Conservation (phyloP, 2,329 filamentous ascomycete genomes). For the Cryphonectria carpinicola region DNA sequence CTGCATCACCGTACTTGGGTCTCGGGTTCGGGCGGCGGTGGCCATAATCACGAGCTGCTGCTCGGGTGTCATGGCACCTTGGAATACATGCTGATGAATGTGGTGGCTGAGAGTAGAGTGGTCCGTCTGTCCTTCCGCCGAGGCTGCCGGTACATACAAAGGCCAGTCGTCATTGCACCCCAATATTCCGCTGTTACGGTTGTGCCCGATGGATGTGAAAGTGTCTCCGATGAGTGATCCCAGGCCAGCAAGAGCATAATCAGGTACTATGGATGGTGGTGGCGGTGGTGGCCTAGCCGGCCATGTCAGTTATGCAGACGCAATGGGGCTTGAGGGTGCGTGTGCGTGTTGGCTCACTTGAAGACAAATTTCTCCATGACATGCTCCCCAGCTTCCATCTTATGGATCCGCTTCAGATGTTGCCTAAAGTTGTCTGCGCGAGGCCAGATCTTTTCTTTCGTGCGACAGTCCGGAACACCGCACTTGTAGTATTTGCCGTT, state of each 20-base stretch:
- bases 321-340: not conserved
- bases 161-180: conserved; percentile 6
- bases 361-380: conserved; percentile 43
- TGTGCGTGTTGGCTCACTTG: conserved; percentile 32
- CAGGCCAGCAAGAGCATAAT: conserved; percentile 30
- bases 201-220: conserved; percentile 5
- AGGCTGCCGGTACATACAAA: conserved; percentile 1
- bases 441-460: conserved; percentile 73
- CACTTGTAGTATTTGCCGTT: conserved; percentile 63
- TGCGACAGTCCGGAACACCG: conserved; percentile 57
- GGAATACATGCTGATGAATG: conserved; percentile 13
- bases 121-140: conserved; percentile 6
- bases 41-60: conserved; percentile 10
- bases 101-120: not conserved
- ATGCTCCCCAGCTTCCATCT: conserved; percentile 39
- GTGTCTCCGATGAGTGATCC: conserved; percentile 20
- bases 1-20: conserved; percentile 10
- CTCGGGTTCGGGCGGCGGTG: not conserved
- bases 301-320: not conserved
- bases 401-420: conserved; percentile 74
- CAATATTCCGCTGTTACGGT: not conserved
- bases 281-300: not conserved
- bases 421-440: conserved; percentile 85
- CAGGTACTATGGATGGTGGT: not conserved
- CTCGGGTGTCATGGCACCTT: conserved; percentile 13